Conservation (phyloP, 2,329 filamentous ascomycete species). For the Verruconis gallopava region DNA sequence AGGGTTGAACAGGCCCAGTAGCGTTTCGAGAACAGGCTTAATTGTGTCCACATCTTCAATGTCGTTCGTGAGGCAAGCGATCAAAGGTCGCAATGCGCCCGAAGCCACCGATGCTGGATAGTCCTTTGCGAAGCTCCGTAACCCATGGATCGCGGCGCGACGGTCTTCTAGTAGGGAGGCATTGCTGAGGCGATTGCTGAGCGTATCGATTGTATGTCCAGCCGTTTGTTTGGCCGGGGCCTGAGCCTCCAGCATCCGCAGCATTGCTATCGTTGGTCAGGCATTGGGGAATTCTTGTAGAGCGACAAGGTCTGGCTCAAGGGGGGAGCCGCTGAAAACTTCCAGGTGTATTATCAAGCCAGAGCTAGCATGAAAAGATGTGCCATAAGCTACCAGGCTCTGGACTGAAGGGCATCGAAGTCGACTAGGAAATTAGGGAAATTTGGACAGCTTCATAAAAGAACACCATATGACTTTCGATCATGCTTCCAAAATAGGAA, state of each 20-base stretch:
- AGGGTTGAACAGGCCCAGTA: conserved; percentile 80
- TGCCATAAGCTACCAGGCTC: too few relatives aligned
- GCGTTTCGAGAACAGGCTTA: conserved; percentile 86
- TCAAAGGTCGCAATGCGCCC: conserved; percentile 77
- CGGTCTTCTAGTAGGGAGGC: conserved; percentile 90
- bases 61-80: conserved; percentile 74
- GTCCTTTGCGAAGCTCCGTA: conserved; percentile 91
- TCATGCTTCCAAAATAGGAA: too few relatives aligned
- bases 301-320: too few relatives aligned
- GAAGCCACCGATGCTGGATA: conserved; percentile 94
- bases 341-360: too few relatives aligned
- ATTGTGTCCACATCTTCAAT: conserved; percentile 91
- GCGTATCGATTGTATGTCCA: conserved; percentile 80
- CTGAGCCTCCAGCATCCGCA: conserved; percentile 49
- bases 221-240: conserved; percentile 93
- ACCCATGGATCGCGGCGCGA: conserved; percentile 78
- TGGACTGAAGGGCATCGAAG: too few relatives aligned
- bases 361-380: too few relatives aligned
- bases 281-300: too few relatives aligned
- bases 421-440: too few relatives aligned
- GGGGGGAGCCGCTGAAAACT: too few relatives aligned
- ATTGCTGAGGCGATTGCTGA: conserved; percentile 76
- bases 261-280: conserved; percentile 22
- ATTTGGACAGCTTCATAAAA: too few relatives aligned
- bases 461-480: too few relatives aligned